A percentile compares a stretch with the other conserved stretches of the same genome.
phyloP scores from a whole-genome alignment of 805 yeast species.

The Alloascoidea hylecoeti region DNA sequence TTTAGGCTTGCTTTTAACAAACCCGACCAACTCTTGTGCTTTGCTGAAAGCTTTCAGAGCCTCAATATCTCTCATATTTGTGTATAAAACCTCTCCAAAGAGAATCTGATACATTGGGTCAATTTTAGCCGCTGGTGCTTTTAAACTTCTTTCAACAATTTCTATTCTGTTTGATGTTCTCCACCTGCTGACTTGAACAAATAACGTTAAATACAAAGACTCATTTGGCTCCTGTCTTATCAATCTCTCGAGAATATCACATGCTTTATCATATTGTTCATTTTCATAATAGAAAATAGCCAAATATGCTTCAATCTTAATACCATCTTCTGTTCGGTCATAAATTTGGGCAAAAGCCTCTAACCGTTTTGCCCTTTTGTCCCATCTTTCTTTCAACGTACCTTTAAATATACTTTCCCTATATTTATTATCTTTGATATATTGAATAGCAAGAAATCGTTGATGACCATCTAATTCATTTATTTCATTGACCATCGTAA shows the following conservation, averaged over 20 bases:
- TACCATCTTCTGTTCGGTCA: constrained; percentile 1
- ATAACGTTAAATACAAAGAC: background rate
- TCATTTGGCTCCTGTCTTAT: background rate
- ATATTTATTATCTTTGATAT: background rate
- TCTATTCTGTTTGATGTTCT: background rate
- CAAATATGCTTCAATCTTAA: background rate
- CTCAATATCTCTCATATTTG: background rate
- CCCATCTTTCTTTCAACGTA: background rate
- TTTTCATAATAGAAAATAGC: background rate
- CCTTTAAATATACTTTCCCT: constrained; percentile 1
- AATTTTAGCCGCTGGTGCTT: background rate
- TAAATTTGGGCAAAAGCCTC: background rate
- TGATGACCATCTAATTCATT: background rate
- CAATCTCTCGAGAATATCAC: background rate
- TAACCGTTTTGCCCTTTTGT: background rate
- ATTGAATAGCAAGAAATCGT: background rate
- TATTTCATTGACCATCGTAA: background rate
- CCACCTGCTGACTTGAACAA: constrained; percentile 1
- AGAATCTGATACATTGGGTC: background rate
- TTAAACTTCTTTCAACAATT: background rate
- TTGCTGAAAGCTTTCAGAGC: background rate
- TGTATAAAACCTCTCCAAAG: background rate
- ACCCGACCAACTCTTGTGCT: background rate
- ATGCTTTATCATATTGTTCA: background rate
- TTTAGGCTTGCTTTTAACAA: background rate